Conservation (phyloP, 257 asterid species). For the Schizonepeta tenuifolia region DNA sequence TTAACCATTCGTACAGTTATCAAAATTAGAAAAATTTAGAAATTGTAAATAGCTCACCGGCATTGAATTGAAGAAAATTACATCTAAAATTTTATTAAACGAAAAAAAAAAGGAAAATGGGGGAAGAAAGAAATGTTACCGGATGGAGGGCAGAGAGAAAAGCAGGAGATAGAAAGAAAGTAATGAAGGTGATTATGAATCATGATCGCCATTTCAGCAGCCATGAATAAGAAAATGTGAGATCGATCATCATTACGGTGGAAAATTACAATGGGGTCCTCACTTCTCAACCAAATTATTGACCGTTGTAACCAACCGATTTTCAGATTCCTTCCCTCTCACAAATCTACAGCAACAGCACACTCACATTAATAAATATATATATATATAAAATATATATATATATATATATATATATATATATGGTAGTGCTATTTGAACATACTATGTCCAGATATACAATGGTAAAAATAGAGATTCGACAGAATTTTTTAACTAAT, state of each 20-base stretch:
- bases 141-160: constrained; percentile 44
- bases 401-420: too few species aligned
- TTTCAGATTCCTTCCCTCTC: constrained; percentile 17
- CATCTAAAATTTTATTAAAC: not conserved
- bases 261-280: constrained; percentile 36
- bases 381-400: too few species aligned
- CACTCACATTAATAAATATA: not conserved
- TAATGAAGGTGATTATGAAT: constrained; percentile 29
- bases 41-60: not conserved
- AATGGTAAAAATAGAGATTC: too few species aligned
- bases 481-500: too few species aligned
- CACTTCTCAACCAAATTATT: constrained; percentile 21
- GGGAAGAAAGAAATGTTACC: constrained; percentile 27
- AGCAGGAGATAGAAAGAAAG: constrained; percentile 34
- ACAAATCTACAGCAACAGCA: not conserved
- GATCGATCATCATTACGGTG: constrained; percentile 11
- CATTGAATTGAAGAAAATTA: not conserved
- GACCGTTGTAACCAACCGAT: constrained; percentile 46
- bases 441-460: too few species aligned
- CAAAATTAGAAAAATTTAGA: not conserved
- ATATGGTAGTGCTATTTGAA: too few species aligned
- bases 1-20: not conserved
- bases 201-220: constrained; percentile 25
- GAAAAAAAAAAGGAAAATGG: not conserved
- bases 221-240: constrained; percentile 40